Percentiles rank a stretch among this genome's conserved stretches.
Conservation (phyloP, 2,329 filamentous ascomycete genomes). For the Boeremia exigua region DNA sequence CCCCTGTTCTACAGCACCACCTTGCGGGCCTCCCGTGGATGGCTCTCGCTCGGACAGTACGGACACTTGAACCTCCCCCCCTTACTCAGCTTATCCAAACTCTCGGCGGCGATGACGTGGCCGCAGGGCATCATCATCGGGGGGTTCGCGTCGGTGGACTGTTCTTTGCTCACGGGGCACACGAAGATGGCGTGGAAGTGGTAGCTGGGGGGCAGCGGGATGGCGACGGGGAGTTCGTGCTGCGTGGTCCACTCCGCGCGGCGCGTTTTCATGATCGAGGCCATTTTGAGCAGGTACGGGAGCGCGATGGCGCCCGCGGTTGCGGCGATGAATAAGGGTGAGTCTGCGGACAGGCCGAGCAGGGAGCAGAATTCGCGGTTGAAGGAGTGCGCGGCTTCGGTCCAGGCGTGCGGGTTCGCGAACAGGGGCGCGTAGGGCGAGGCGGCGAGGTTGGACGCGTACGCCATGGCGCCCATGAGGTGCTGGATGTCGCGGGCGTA, state of each 20-base stretch:
- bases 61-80: slow-evolving; percentile 89
- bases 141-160: slow-evolving; percentile 89
- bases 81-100: slow-evolving; percentile 79
- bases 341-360: slow-evolving; percentile 86
- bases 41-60: slow-evolving; percentile 88
- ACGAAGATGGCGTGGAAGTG: slow-evolving; percentile 96
- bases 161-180: slow-evolving; percentile 95
- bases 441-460: slow-evolving; percentile 71
- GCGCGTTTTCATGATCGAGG: slow-evolving; percentile 84
- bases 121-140: slow-evolving; percentile 97
- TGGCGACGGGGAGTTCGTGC: slow-evolving; percentile 84
- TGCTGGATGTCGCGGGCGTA: slow-evolving; percentile 82
- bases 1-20: slow-evolving; percentile 38
- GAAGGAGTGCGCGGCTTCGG: slow-evolving; percentile 85
- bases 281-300: slow-evolving; percentile 86
- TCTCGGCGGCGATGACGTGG: slow-evolving; percentile 89
- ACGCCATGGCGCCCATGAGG: slow-evolving; percentile 82
- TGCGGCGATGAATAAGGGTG: slow-evolving; percentile 88
- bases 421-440: slow-evolving; percentile 86
- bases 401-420: slow-evolving; percentile 75
- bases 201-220: slow-evolving; percentile 68
- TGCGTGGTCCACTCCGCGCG: slow-evolving; percentile 94
- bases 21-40: slow-evolving; percentile 70
- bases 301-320: slow-evolving; percentile 93
- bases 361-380: slow-evolving; percentile 94